phyloP scores from a whole-genome alignment of 75 land plant species.

The Pinus albicaulis region DNA sequence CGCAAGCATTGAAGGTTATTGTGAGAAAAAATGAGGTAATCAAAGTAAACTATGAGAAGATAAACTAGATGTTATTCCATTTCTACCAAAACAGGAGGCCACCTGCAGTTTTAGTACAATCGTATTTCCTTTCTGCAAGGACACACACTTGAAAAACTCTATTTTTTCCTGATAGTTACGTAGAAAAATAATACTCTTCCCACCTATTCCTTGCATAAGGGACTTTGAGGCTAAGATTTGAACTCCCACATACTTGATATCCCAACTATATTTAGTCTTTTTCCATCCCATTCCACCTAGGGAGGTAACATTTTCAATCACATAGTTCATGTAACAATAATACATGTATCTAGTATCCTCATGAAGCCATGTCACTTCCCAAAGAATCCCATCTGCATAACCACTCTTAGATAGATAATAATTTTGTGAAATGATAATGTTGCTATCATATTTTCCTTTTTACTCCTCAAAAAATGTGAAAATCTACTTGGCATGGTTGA shows the following conservation, averaged over 20 bases:
- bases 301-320: conserved; percentile 27
- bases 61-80: no score
- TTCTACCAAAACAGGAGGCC: conserved; percentile 36
- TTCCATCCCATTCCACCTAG: conserved; percentile 65
- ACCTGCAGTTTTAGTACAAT: conserved; percentile 32
- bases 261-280: conserved; percentile 68
- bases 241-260: conserved; percentile 67
- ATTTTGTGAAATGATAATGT: conserved; percentile 22
- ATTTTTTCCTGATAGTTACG: conserved; percentile 33
- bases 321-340: conserved; percentile 55
- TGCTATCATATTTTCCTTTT: conserved; percentile 40
- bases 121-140: conserved; percentile 31
- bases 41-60: no score
- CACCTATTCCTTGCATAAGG: conserved; percentile 50
- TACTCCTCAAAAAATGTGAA: conserved; percentile 43
- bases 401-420: conserved; percentile 42
- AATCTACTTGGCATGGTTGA: conserved; percentile 49
- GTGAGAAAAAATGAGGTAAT: conserved; percentile 19
- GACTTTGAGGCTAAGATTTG: conserved; percentile 60
- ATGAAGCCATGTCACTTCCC: conserved; percentile 76
- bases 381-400: conserved; percentile 56
- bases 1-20: conserved; percentile 20
- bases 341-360: conserved; percentile 58
- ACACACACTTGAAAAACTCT: conserved; percentile 35
- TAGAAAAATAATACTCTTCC: conserved; percentile 12